phyloP scores from a whole-genome alignment of 108 stramenopile genomes.

The Halocafeteria seosinensis region DNA sequence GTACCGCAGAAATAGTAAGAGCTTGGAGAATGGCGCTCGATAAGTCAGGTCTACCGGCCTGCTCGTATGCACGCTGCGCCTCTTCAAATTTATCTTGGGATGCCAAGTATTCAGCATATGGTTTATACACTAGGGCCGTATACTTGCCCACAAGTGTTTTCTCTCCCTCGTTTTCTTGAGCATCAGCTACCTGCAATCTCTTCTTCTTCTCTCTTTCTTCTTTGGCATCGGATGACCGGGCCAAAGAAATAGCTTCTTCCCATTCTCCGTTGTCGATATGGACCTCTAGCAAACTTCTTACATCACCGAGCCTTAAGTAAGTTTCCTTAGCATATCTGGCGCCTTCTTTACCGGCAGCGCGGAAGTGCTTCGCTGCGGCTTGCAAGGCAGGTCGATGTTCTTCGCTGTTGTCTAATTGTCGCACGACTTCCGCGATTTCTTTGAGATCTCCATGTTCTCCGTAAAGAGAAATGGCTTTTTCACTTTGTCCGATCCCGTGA shows the following conservation, averaged over 20 bases:
- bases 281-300: constrained; percentile 11
- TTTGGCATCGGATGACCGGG: constrained; percentile 29
- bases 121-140: not conserved
- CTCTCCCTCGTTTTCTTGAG: no score
- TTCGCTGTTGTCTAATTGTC: constrained; percentile 9
- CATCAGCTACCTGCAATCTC: no score
- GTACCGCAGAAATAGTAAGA: not conserved
- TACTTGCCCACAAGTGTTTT: not conserved
- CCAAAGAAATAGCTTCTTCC: constrained; percentile 35
- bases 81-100: not conserved
- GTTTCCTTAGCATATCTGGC: constrained; percentile 25
- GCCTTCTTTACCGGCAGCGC: constrained; percentile 17
- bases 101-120: not conserved
- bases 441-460: constrained; percentile 27
- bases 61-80: not conserved
- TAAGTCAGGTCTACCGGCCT: not conserved
- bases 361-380: not conserved
- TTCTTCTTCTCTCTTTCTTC: constrained; percentile 10
- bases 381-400: not conserved
- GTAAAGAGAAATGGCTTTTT: constrained; percentile 19
- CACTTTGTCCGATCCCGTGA: constrained; percentile 15
- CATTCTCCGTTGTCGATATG: constrained; percentile 24
- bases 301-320: constrained; percentile 37
- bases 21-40: not conserved
- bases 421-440: constrained; percentile 21